A percentile compares a stretch with the other conserved stretches of the same genome.
These are phyloP conservation scores for Citrullus mucosospermus DNA, from an alignment of 306 rosid species.

Conservation along the genomic window DNA sequence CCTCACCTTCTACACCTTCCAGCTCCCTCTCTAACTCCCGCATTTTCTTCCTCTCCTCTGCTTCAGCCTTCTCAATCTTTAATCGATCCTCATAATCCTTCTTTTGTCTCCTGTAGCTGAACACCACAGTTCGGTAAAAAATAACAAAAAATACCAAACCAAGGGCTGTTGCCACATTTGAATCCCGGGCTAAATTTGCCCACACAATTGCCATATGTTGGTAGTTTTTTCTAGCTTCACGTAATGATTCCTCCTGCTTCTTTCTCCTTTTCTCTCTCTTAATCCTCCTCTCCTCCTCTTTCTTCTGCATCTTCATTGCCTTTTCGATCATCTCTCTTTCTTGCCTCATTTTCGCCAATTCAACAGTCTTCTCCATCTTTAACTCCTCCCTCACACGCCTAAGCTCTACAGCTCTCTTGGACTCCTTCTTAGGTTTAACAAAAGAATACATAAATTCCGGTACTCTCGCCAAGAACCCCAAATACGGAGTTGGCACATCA, in stretches of 20 bases:
- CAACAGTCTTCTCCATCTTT: conserved; percentile 44
- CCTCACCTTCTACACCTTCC: conserved; percentile 49
- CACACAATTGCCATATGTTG: conserved; percentile 35
- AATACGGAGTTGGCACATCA: conserved; percentile 44
- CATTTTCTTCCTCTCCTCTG: conserved; percentile 84
- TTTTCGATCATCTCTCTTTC: conserved; percentile 47
- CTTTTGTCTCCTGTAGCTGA: conserved; percentile 75
- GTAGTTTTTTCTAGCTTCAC: conserved; percentile 22
- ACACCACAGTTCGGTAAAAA: conserved; percentile 77
- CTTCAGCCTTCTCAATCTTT: conserved; percentile 87
- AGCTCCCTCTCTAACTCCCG: conserved; percentile 58
- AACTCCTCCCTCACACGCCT: conserved; percentile 47
- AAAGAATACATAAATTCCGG: conserved; percentile 15
- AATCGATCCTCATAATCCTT: conserved; percentile 88
- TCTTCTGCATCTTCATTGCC: conserved; percentile 34
- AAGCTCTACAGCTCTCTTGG: conserved; percentile 47
- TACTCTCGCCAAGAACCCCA: conserved; percentile 27
- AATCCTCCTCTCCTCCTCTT: conserved; percentile 43
- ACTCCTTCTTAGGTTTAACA: conserved; percentile 37
- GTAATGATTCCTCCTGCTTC: conserved; percentile 34
- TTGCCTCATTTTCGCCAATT: conserved; percentile 24
- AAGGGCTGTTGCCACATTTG: conserved; percentile 34
- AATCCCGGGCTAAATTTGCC: conserved; percentile 41
- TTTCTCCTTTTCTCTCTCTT: conserved; percentile 33
- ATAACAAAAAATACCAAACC: conserved; percentile 61